A percentile compares a stretch with the other conserved stretches of the same genome.
Evolutionary conservation across 345 rosid genomes (phyloP).

Genomic region (Excoecaria cochinchinensis): DNA sequence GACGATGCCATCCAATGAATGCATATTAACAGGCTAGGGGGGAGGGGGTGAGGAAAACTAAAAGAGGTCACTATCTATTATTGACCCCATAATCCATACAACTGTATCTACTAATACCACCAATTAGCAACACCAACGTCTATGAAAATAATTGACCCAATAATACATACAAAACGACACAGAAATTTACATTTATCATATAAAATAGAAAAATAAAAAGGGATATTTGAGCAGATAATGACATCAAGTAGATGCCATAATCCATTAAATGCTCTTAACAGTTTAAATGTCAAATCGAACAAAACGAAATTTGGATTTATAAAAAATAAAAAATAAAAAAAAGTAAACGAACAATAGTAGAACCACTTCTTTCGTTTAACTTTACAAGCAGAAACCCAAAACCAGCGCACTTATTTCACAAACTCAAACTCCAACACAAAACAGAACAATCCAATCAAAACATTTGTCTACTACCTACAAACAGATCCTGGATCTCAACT

Average conservation of each 20-base stretch:
- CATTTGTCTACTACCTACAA: not conserved
- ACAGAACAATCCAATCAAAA: not conserved
- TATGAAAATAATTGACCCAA: constrained; percentile 19
- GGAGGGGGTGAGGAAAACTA: not conserved
- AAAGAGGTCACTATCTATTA: not conserved
- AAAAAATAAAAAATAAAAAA: constrained; percentile 3
- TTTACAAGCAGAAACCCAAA: constrained; percentile 9
- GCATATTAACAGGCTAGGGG: no score
- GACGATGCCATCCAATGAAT: no score
- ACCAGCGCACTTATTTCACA: constrained; percentile 6
- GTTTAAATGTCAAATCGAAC: constrained; percentile 37
- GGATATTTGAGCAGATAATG: constrained; percentile 25
- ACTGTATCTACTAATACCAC: constrained; percentile 11
- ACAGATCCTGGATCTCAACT: constrained; percentile 7
- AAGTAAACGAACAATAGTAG: constrained; percentile 4
- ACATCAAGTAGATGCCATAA: constrained; percentile 31
- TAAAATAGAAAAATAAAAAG: not conserved
- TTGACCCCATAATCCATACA: constrained; percentile 9
- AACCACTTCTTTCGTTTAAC: constrained; percentile 13
- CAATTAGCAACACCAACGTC: constrained; percentile 1
- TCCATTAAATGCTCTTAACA: constrained; percentile 27
- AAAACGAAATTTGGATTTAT: constrained; percentile 7
- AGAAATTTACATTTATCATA: not conserved
- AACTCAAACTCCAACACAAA: not conserved
- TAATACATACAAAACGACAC: not conserved